Percentiles rank a stretch among this genome's conserved stretches.
Evolutionary conservation across 1,139 yeast species (phyloP).

Genomic region (Geotrichum bryndzae): DNA sequence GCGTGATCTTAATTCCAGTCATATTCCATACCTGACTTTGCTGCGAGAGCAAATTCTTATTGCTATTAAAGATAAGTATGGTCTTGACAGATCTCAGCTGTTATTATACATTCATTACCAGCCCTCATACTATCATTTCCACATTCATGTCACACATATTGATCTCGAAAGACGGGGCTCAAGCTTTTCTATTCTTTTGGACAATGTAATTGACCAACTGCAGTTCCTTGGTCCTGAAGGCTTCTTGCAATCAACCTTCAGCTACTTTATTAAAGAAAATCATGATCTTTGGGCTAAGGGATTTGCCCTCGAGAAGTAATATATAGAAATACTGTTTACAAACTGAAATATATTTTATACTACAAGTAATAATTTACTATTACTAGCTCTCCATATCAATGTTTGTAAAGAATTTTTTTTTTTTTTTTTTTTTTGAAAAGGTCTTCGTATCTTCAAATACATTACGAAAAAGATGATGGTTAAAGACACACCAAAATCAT

Average conservation of each 20-base stretch:
- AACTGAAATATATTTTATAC: no score
- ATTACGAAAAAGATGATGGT: slow-evolving; percentile 56
- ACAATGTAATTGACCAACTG: slow-evolving; percentile 73
- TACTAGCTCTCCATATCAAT: no score
- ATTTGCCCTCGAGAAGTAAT: slow-evolving; percentile 3
- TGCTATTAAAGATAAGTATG: slow-evolving; percentile 46
- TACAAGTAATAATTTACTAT: no score
- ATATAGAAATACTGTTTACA: no score
- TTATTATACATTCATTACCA: slow-evolving; percentile 83
- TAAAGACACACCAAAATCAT: slow-evolving; percentile 37
- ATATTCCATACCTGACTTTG: slow-evolving; percentile 50
- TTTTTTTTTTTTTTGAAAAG: slow-evolving; percentile 80
- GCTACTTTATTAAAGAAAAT: slow-evolving; percentile 65
- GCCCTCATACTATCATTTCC: slow-evolving; percentile 94
- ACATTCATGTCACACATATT: slow-evolving; percentile 80
- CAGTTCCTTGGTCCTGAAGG: slow-evolving; percentile 48
- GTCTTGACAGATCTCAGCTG: slow-evolving; percentile 46
- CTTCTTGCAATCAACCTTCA: slow-evolving; percentile 44
- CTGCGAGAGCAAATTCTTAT: slow-evolving; percentile 43
- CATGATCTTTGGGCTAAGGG: slow-evolving; percentile 61
- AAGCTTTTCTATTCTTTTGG: slow-evolving; percentile 79
- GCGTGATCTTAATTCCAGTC: slow-evolving; percentile 61
- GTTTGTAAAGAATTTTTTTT: no score
- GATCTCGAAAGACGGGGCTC: slow-evolving; percentile 63
- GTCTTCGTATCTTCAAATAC: slow-evolving; percentile 76